Percentiles rank a stretch among this genome's conserved stretches.
These are phyloP conservation scores for Ganoderma sp. DNA, from an alignment of 1,284 basidiomycete species.

Conservation along the genomic window DNA sequence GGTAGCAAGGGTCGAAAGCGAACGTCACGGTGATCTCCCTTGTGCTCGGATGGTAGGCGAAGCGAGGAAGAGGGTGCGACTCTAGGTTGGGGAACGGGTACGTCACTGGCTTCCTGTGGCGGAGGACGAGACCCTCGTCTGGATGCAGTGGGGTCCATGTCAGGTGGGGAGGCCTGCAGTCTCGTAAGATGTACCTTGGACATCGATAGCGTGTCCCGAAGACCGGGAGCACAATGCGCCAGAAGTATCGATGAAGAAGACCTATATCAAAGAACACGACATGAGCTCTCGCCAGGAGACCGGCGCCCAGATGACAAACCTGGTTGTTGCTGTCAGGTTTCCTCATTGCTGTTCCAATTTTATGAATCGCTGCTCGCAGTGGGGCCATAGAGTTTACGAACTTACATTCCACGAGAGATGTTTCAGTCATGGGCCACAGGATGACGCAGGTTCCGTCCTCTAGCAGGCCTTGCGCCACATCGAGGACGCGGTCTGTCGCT, in stretches of 20 bases:
- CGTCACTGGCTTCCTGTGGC: conserved; percentile 75
- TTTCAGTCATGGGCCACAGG: conserved; percentile 74
- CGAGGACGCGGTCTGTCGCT: conserved; percentile 64
- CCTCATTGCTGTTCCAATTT: conserved; percentile 57
- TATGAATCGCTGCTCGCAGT: conserved; percentile 3
- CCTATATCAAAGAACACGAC: conserved; percentile 46
- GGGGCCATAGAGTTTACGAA: not conserved
- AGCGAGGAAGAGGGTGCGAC: conserved; percentile 76
- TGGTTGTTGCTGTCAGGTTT: conserved; percentile 75
- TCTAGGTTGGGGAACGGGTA: conserved; percentile 76
- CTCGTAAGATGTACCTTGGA: conserved; percentile 58
- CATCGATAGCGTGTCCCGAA: conserved; percentile 81
- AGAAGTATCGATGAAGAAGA: conserved; percentile 79
- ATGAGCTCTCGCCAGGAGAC: conserved; percentile 14
- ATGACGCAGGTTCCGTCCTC: conserved; percentile 71
- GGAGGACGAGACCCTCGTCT: conserved; percentile 69
- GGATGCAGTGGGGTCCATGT: conserved; percentile 2
- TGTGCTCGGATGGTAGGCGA: conserved; percentile 60
- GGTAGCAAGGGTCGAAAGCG: conserved; percentile 63
- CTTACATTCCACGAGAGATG: conserved; percentile 73
- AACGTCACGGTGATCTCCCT: conserved; percentile 68
- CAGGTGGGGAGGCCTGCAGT: not conserved
- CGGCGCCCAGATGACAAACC: conserved; percentile 44
- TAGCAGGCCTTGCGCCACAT: conserved; percentile 59
- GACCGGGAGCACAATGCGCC: conserved; percentile 76